Percentiles rank a stretch among this genome's conserved stretches.
These are phyloP conservation scores for Plasmodium reichenowi DNA, from an alignment of 169 alveolate genomes.

Conservation along the genomic window DNA sequence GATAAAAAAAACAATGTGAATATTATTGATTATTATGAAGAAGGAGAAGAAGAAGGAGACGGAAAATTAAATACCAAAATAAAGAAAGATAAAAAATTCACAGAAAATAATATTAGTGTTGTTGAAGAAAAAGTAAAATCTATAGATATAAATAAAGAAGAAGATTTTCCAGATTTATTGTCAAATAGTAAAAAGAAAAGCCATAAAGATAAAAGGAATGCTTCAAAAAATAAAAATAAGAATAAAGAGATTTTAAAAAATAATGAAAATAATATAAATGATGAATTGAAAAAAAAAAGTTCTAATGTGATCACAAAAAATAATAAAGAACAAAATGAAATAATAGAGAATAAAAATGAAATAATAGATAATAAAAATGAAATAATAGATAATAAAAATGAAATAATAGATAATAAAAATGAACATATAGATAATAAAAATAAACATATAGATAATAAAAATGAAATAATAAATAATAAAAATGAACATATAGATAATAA, in stretches of 20 bases:
- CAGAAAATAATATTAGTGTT: neutral
- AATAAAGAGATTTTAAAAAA: constrained; percentile 1
- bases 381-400: no score
- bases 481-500: no score
- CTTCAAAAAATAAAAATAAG: neutral
- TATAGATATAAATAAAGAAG: neutral
- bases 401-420: no score
- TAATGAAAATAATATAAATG: neutral
- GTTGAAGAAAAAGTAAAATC: neutral
- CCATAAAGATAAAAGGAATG: neutral
- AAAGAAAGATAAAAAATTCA: neutral
- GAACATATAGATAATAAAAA: no score
- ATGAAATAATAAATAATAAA: no score
- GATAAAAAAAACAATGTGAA: no score
- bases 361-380: no score
- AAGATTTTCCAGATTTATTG: constrained; percentile 1
- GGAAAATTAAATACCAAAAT: neutral
- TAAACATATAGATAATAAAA: no score
- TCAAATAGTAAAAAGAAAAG: neutral
- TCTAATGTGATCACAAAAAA: neutral
- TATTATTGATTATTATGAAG: neutral
- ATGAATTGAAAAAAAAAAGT: neutral
- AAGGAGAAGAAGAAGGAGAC: neutral
- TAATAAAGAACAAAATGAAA: neutral
- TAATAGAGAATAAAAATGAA: no score